Base-by-base conservation (phyloP, 2,329 filamentous ascomycete species). In the Fusarium floridanum region DNA sequence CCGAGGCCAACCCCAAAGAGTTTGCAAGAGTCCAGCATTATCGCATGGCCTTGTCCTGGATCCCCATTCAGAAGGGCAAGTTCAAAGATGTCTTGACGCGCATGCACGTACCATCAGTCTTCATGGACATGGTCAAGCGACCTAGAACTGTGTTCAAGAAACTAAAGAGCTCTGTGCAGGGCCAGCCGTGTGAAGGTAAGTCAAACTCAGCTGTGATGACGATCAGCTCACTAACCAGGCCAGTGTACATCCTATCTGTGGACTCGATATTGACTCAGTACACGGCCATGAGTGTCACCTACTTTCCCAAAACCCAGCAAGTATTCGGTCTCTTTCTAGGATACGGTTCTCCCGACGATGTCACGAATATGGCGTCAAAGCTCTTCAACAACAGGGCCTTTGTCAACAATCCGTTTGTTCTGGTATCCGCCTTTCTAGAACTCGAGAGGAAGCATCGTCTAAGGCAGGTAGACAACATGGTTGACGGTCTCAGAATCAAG, bases 181-280 rank as follows among this genome's bases (percentile, higher is more conserved):
- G 37, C 8, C 57, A 61, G 6, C 24, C 37, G 3, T 61, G 57
- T 7, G 24, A 61, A 43, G 57, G 43, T 22, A 12, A 43, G 39
- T 1, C n/a, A 20, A 11, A 5, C 27, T 27, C 8, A 6, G 27
- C 27, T n/a, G n/a, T n/a, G n/a, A n/a, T n/a, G n/a, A n/a, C 27
- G 6, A 27, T 11, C 55, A 57, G 55, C 9, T 27, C 34, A 37
- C 22, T 24, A 2, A 37, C 24, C 22, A 22, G 14, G 5, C 11
- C 20, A 68, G 66, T 68, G 6, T 68, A 68, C 41, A 56, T 68
- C 3, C 27, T 68, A 6, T 61, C 53, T 6, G 62, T 68, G 11
- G 66, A 68, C 37, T 68, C 66, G 5, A 61, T 66, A 29, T 37
- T 68, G 45, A 45, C 32, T 2, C 64, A 66, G 55, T 66, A 55